Evolutionary conservation across 2,329 filamentous ascomycete genomes (phyloP).

Genomic region (Colletotrichum tropicicola): DNA sequence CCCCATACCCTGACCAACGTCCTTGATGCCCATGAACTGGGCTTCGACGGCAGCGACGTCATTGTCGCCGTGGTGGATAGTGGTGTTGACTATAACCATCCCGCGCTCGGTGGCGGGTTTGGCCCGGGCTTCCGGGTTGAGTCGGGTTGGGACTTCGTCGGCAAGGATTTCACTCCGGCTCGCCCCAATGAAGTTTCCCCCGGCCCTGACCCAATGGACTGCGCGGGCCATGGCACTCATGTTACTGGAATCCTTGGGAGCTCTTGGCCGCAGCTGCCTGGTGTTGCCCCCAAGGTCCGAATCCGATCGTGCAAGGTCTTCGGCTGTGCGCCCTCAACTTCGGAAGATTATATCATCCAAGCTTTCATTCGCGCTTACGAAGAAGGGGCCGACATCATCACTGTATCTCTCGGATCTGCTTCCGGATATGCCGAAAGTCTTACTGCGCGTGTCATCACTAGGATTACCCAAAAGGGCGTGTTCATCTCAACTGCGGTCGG

Average conservation of each 20-base stretch:
- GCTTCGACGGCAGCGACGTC: slow-evolving; percentile 1
- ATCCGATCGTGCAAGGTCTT: slow-evolving; percentile 50
- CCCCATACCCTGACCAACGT: slow-evolving; percentile 10
- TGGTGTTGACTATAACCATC: slow-evolving; percentile 58
- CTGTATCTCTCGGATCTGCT: slow-evolving; percentile 38
- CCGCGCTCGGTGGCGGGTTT: slow-evolving; percentile 61
- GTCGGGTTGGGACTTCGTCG: slow-evolving; percentile 56
- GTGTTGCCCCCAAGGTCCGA: slow-evolving; percentile 49
- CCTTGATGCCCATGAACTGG: not conserved
- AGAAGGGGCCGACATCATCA: slow-evolving; percentile 42
- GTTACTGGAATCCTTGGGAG: slow-evolving; percentile 36
- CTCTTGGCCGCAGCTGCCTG: slow-evolving; percentile 45
- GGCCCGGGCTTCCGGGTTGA: slow-evolving; percentile 56
- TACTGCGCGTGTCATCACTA: too few relatives aligned
- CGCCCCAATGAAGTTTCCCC: slow-evolving; percentile 40
- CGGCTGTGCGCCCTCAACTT: slow-evolving; percentile 34
- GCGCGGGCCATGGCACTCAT: slow-evolving; percentile 39
- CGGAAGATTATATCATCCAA: slow-evolving; percentile 20
- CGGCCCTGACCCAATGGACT: slow-evolving; percentile 49
- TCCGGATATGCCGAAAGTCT: too few relatives aligned
- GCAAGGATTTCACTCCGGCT: slow-evolving; percentile 45
- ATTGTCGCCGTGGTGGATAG: slow-evolving; percentile 38
- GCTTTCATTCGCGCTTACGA: slow-evolving; percentile 29
- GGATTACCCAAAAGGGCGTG: slow-evolving; percentile 35
- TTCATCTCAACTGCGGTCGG: slow-evolving; percentile 14